Conservation (phyloP, 768 basidiomycete genomes). For the Lactifluus volemus region DNA sequence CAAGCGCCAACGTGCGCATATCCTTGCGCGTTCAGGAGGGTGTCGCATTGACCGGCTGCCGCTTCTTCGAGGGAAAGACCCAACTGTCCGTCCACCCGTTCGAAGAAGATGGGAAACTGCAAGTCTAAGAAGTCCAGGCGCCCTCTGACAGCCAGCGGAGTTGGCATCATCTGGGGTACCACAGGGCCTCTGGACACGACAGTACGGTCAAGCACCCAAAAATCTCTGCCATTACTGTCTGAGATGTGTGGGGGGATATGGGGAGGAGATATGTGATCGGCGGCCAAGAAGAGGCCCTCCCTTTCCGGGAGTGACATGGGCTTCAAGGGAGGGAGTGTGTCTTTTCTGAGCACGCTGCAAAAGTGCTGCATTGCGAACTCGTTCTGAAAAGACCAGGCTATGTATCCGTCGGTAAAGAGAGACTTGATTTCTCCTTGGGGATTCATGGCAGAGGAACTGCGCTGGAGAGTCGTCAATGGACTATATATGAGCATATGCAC, state of each 20-base stretch:
- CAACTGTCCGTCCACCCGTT: not conserved
- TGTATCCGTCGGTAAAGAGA: slow-evolving; percentile 8
- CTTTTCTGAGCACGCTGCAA: not conserved
- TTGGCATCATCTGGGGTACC: slow-evolving; percentile 11
- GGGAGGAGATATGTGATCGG: not conserved
- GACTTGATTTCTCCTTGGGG: not conserved
- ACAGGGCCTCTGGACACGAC: slow-evolving; percentile 1
- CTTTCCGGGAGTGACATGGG: not conserved
- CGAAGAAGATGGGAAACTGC: slow-evolving; percentile 14
- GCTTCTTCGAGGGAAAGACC: slow-evolving; percentile 1
- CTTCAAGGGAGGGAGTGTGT: not conserved
- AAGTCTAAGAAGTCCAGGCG: not conserved
- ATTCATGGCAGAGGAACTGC: not conserved
- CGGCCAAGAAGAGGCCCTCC: not conserved
- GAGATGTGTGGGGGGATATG: not conserved
- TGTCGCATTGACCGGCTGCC: not conserved
- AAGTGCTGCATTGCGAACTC: not conserved
- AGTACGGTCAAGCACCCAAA: slow-evolving; percentile 1
- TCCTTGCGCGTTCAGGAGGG: not conserved
- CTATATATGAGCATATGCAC: not conserved
- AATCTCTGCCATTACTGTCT: not conserved
- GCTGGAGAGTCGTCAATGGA: no score
- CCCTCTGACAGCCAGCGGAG: not conserved
- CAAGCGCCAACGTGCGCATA: not conserved
- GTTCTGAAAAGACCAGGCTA: not conserved